Base-by-base conservation (phyloP, 495 filamentous ascomycete genomes). In the Talaromyces adpressus region DNA sequence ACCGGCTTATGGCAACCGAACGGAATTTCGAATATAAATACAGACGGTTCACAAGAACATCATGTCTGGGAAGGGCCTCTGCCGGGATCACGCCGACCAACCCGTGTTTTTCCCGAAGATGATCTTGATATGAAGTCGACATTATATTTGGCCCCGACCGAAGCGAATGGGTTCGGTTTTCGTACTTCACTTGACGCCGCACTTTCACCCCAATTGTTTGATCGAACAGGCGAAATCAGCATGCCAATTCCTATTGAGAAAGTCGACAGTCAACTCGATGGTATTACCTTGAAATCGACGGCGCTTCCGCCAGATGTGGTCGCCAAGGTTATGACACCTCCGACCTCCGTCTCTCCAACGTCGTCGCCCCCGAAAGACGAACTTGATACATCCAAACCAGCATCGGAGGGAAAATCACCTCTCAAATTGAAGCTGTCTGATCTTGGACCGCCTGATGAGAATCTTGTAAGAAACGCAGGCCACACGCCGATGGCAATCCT, bases 401-500 rank as follows among this genome's bases (percentile, higher is more conserved):
- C n/a, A 23, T 6, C 73, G 74, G 61, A 72, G 69, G 39, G 73
- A 69, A 66, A 73, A 72, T 66, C 75, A 67, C 68, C 54, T 22
- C 68, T 79, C 62, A 79, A 74, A 54, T 65, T 81, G 54, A 75
- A 73, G 58, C 72, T 79, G 49, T 77, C 76, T 49, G 76, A 81
- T 57, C 70, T 79, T 11, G 73, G 74, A 18, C 69, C 70, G 20
- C 73, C 74, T 20, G 72, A 74, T 64, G 73, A 67, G 45, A 78
- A 75, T 29, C 70, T 79, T n/a, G 65, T 71, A 27, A 70, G 72
- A 63, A 61, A 81, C 66, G 79, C 79, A 23, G 79, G 77, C 36
- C 79, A 81, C 62, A 81, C 79, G 11, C 79, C 79, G 1, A 81
- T 81, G 77, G 79, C 70, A 18, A 68, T 75, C 59, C 72, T 79